Base-by-base conservation (phyloP, 768 basidiomycete species). In the Hirschioporus abietinus region DNA sequence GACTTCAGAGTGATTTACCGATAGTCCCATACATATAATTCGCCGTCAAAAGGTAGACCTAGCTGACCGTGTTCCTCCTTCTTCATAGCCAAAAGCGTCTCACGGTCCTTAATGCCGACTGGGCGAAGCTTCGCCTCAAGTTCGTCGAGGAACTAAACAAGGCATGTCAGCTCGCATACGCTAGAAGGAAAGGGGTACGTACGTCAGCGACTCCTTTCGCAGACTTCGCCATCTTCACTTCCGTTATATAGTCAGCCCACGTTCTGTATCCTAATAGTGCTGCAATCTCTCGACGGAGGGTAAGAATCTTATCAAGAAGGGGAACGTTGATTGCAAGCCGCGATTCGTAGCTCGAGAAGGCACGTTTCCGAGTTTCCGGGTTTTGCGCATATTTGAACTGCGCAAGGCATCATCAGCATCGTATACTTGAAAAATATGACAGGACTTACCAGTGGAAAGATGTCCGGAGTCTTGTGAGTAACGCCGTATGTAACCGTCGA, bases 21-120 rank as follows among this genome's bases (percentile, higher is more conserved):
- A 74, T 93, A 95, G 72, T 95, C 94, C 92, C 92, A 95, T 65
- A 92, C 79, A 72, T 89, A 89, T 73, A 95, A 88, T 71, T 89
- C 78, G 67, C 86, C 85, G 67, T 94, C 90, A 69, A 88, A 88
- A 0, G 85, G 86, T 57, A 86, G 72, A 0, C 85, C 87, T 24
- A 78, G 80, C 69, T 82, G 81, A 66, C 83, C 78, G 68, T 90
- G 86, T 66, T 94, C 92, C 72, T 87, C 86, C 73, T 87, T 83
- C 78, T 95, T 95, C 70, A 95, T 78, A 0, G 79, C 84, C 12
- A 94, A 81, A 20, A 96, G 85, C 12, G 78, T 84, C 23, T 85
- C 82, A 5, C 82, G 82, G 69, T 96, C 92, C 72, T 87, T 85
- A 7, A 79, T 69, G 1, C 86, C 93, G 36, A 95, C 83, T 0